These are phyloP conservation scores for Claviceps capensis DNA, from an alignment of 2,329 filamentous ascomycete species.

Conservation along the genomic window DNA sequence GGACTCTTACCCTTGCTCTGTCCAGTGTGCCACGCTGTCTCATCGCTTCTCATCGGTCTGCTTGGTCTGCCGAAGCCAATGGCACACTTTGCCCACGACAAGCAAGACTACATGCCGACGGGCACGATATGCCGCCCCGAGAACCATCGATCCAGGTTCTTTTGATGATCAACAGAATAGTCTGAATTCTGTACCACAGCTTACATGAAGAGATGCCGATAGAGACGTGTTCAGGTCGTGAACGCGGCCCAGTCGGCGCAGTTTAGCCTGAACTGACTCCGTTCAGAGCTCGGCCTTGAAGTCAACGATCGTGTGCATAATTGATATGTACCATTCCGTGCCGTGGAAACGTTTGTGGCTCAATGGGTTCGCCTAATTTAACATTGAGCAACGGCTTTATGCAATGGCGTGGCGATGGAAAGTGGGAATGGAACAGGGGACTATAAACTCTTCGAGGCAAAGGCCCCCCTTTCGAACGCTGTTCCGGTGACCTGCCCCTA, in stretches of 20 bases:
- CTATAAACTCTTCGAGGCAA: slow-evolving; percentile 42
- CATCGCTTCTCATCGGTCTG: slow-evolving; percentile 41
- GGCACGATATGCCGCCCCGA: slow-evolving; percentile 26
- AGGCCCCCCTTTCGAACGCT: too few species aligned
- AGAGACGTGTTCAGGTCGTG: slow-evolving; percentile 34
- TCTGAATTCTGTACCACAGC: too few species aligned
- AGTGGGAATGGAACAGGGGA: slow-evolving; percentile 47
- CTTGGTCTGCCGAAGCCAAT: slow-evolving; percentile 30
- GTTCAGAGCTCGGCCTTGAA: slow-evolving; percentile 45
- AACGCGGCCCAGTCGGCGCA: slow-evolving; percentile 39
- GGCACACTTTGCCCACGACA: slow-evolving; percentile 28
- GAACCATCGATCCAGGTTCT: slow-evolving; percentile 36
- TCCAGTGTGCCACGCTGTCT: slow-evolving; percentile 41
- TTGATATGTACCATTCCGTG: slow-evolving; percentile 44
- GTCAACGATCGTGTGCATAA: slow-evolving; percentile 50
- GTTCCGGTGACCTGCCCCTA: too few species aligned
- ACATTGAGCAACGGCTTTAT: slow-evolving; percentile 48
- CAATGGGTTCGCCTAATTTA: slow-evolving; percentile 46
- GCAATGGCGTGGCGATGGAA: slow-evolving; percentile 56
- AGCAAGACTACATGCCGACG: slow-evolving; percentile 28
- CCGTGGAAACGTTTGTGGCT: slow-evolving; percentile 50
- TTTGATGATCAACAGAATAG: slow-evolving; percentile 35
- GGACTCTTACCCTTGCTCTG: slow-evolving; percentile 23
- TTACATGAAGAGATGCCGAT: too few species aligned
- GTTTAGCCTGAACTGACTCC: slow-evolving; percentile 33